Evolutionary conservation across 2,329 filamentous ascomycete species (phyloP).

Genomic region (Hypomyces perniciosus): DNA sequence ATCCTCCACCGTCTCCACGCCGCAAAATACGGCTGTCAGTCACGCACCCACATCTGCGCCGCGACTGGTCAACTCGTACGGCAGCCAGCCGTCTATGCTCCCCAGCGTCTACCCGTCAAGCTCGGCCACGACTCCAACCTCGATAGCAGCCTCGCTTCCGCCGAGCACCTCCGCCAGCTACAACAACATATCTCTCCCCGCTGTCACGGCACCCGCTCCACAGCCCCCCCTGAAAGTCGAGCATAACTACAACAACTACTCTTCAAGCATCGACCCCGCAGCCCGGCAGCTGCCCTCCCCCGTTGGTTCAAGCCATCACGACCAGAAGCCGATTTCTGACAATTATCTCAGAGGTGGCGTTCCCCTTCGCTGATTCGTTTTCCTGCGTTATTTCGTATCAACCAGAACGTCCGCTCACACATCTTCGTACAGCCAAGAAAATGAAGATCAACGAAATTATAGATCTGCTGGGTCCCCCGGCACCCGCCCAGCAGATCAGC

Average conservation of each 20-base stretch:
- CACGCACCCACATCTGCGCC: constrained; percentile 19
- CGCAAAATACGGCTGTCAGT: constrained; percentile 15
- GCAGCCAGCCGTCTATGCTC: constrained; percentile 39
- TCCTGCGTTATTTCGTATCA: constrained; percentile 13
- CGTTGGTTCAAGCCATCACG: constrained; percentile 18
- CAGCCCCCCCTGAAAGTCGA: constrained; percentile 32
- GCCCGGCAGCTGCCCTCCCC: constrained; percentile 41
- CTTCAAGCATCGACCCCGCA: constrained; percentile 58
- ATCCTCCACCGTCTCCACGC: constrained; percentile 20
- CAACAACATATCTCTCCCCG: constrained; percentile 28
- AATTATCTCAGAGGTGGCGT: constrained; percentile 45
- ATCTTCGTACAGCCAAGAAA: constrained; percentile 35
- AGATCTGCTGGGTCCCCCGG: constrained; percentile 51
- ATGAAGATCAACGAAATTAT: constrained; percentile 73
- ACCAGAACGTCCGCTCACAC: constrained; percentile 19
- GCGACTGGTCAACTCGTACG: constrained; percentile 36
- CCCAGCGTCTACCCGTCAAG: constrained; percentile 34
- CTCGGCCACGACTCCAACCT: constrained; percentile 25
- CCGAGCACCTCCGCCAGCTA: constrained; percentile 24
- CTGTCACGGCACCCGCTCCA: constrained; percentile 20
- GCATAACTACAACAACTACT: constrained; percentile 47
- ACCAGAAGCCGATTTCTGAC: constrained; percentile 22
- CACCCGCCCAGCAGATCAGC: constrained; percentile 49
- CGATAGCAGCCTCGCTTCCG: constrained; percentile 26
- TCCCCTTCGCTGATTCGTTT: constrained; percentile 17